Base-by-base conservation (phyloP, 2,329 filamentous ascomycete genomes). In the Alternaria tenuissima region DNA sequence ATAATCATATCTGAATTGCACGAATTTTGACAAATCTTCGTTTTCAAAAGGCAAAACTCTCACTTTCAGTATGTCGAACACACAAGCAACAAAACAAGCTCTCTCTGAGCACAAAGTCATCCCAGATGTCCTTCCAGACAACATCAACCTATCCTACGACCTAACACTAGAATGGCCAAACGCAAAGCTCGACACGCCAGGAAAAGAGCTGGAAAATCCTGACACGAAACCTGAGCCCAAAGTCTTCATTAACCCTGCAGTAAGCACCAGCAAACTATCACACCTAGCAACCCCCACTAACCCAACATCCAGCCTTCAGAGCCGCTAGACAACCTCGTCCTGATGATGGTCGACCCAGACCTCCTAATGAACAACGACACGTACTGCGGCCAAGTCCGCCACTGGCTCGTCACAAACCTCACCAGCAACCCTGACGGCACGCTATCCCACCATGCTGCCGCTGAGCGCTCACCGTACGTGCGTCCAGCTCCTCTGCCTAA, bases 291-390 rank as follows among this genome's bases (percentile, higher is more conserved):
- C 24, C 1, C 24, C 1, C 18, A 38, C 43, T 64, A 7, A 60
- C 20, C 7, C 28, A 5, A 11, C 14, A 2, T 11, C 8, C 28
- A 71, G 66, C 67, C 67, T 22, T 44, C 44, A 9, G 32, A 57
- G 18, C 44, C 61, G 9, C 43, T 68, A 4, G 43, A 61, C 14
- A 63, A 69, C 9, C 59, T 69, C 12, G 61, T 67, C 4, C 56
- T 71, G 0, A 61, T 71, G n/a, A 59, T 68, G 59, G 63, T 61
- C 5, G 68, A 71, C 43, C 66, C 68, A 43, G 66, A 71, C 22
- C 66, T 71, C 11, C 66, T 69, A 63, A 67, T 64, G 61, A 59
- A 66, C 24, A 51, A 70, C 36, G 67, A 71, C 60, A 65, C 60
- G 0, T 62, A 66, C 44, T 69, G 67, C 22, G 69, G 66, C 11